Base-by-base conservation (phyloP, 176 grass and related monocot genomes). In the Aechmea fasciata region DNA sequence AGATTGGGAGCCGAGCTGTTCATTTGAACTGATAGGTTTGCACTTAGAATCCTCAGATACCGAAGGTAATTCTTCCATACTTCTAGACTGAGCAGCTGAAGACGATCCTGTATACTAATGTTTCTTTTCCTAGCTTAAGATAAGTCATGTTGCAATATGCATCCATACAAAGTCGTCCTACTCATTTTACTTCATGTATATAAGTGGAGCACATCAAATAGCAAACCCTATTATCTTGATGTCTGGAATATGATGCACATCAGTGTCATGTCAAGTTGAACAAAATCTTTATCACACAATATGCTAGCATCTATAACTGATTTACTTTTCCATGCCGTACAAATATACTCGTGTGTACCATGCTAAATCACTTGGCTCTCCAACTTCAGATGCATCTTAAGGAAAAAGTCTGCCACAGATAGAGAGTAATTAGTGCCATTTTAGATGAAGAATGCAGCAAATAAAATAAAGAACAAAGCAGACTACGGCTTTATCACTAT, bases 91-190 rank as follows among this genome's bases (percentile, higher is more conserved):
- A 69, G 47, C 10, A n/a, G 11, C 52, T 49, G 51, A 69, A 49
- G 74, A 77, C 26, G 50, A 69, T 5, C 52, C 66, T 13, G 15
- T 20, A 61, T 15, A 49, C 41, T 49, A 61, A 41, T 77, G 74
- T 13, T 77, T 77, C n/a, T 28, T 69, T 77, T 57, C 65, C 51
- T 51, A 77, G 17, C 33, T 69, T 69, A 69, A 77, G 66, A 57
- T 77, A 57, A 18, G 41, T 69, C 51, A 77, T 77, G 15, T 61
- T 57, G 51, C 61, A 14, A 28, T 54, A 47, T 2, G 29, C 15
- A 13, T 59, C 19, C 18, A 57, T 57, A 17, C 57, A 77, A 68
- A 68, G 0, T 18, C 14, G 25, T 28, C 73, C 48, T 33, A 4
- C 29, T 76, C 68, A 61, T 48, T 68, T 55, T 57, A 13, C 10